These are phyloP conservation scores for Magnolia sinica DNA, from an alignment of 164 flowering plant species.

Conservation along the genomic window DNA sequence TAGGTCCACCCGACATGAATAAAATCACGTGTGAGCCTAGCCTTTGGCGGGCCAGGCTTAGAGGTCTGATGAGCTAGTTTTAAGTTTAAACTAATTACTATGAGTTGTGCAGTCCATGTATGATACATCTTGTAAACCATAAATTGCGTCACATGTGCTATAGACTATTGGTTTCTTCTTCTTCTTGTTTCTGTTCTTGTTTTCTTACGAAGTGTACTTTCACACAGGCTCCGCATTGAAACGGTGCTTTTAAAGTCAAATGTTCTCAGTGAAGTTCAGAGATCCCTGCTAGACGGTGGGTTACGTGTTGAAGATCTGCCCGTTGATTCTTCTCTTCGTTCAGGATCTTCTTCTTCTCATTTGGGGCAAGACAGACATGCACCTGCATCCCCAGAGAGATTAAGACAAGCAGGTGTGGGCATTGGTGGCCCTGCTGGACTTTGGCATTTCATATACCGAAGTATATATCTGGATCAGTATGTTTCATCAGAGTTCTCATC, in stretches of 20 bases:
- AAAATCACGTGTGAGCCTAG: background rate
- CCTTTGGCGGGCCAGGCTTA: background rate
- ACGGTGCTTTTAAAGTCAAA: slow-evolving; percentile 82
- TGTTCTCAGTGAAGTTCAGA: slow-evolving; percentile 91
- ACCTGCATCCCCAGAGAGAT: slow-evolving; percentile 43
- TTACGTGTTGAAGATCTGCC: slow-evolving; percentile 92
- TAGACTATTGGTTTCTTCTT: background rate
- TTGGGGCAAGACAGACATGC: slow-evolving; percentile 46
- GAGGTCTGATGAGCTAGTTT: background rate
- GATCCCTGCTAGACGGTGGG: slow-evolving; percentile 86
- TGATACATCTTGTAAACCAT: background rate
- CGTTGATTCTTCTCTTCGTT: slow-evolving; percentile 48
- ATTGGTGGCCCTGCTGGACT: slow-evolving; percentile 94
- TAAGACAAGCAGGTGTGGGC: slow-evolving; percentile 37
- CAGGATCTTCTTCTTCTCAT: slow-evolving; percentile 54
- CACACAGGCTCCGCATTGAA: slow-evolving; percentile 74
- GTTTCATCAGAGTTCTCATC: slow-evolving; percentile 95
- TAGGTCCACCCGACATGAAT: too few relatives aligned
- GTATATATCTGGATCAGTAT: slow-evolving; percentile 87
- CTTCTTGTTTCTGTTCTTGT: background rate
- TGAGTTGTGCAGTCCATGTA: background rate
- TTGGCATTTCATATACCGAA: slow-evolving; percentile 97
- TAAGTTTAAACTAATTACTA: background rate
- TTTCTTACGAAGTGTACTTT: background rate
- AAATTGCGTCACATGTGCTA: background rate